Percentiles rank a stretch among this genome's conserved stretches.
phyloP scores from a whole-genome alignment of 176 grass and related monocot genomes.

The Elymus sibiricus region DNA sequence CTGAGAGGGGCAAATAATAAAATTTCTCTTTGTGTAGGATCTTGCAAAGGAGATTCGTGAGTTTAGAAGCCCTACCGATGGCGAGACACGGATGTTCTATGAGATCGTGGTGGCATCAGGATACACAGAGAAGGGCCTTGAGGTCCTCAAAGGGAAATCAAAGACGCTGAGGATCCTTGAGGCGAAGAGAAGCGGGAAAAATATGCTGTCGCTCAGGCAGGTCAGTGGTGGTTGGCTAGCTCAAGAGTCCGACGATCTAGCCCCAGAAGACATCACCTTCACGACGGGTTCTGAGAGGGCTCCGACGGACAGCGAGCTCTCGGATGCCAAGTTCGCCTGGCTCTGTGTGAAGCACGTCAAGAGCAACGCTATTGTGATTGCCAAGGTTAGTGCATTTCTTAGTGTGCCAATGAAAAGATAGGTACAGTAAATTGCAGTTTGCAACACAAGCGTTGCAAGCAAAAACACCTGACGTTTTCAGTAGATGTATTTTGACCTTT shows the following conservation, averaged over 20 bases:
- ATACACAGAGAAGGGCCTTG: slow-evolving; percentile 78
- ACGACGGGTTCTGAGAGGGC: slow-evolving; percentile 36
- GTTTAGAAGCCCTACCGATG: slow-evolving; percentile 74
- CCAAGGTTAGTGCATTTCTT: slow-evolving; percentile 60
- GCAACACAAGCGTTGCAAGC: neutral
- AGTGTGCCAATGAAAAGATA: neutral
- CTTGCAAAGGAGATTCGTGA: slow-evolving; percentile 88
- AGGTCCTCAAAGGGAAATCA: slow-evolving; percentile 79
- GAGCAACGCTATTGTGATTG: slow-evolving; percentile 95
- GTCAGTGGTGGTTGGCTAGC: slow-evolving; percentile 79
- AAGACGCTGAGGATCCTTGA: slow-evolving; percentile 86
- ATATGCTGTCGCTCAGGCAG: slow-evolving; percentile 72
- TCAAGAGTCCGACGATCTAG: slow-evolving; percentile 72
- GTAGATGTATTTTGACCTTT: neutral
- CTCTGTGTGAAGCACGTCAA: slow-evolving; percentile 97
- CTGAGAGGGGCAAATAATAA: neutral
- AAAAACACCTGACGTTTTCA: neutral
- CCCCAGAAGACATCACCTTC: slow-evolving; percentile 74
- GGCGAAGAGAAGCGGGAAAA: slow-evolving; percentile 70
- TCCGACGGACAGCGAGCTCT: slow-evolving; percentile 38
- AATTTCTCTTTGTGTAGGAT: slow-evolving; percentile 32
- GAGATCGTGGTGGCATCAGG: slow-evolving; percentile 85
- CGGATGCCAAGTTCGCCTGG: slow-evolving; percentile 81
- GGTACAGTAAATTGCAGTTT: neutral
- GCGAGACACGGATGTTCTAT: slow-evolving; percentile 82